A percentile compares a stretch with the other conserved stretches of the same genome.
phyloP scores from a whole-genome alignment of 225 moss, liverwort and hornwort genomes.

The Marchantia polymorpha region DNA sequence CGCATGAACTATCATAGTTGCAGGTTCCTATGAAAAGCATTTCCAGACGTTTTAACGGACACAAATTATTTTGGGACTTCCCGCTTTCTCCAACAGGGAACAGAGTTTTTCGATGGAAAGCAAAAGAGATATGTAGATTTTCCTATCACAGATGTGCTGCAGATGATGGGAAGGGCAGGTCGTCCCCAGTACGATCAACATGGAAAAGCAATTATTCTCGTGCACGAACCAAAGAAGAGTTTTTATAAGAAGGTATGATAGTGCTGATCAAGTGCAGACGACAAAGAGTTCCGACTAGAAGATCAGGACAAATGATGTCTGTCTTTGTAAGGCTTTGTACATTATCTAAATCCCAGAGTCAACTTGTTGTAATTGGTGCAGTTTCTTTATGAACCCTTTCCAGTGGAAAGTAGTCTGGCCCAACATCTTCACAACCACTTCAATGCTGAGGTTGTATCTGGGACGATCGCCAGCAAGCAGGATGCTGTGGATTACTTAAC shows the following conservation, averaged over 20 bases:
- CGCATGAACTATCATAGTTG: background rate
- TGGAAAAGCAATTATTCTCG: conserved; percentile 97
- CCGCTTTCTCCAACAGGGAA: conserved; percentile 54
- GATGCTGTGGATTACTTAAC: conserved; percentile 98
- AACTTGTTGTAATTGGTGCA: conserved; percentile 33
- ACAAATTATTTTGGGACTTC: background rate
- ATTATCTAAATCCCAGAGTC: background rate
- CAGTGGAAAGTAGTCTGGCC: conserved; percentile 94
- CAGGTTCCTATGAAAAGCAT: too few species aligned
- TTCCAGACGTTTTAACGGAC: too few species aligned
- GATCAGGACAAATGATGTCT: too few species aligned
- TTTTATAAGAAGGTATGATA: conserved; percentile 75
- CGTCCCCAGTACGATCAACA: conserved; percentile 96
- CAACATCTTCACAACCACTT: conserved; percentile 98
- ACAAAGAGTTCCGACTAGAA: background rate
- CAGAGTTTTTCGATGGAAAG: conserved; percentile 97
- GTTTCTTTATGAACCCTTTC: conserved; percentile 99
- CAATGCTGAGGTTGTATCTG: conserved; percentile 95
- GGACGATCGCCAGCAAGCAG: conserved; percentile 95
- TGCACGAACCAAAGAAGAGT: conserved; percentile 97
- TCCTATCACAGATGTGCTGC: conserved; percentile 96
- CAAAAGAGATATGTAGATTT: conserved; percentile 90
- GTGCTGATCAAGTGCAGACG: background rate
- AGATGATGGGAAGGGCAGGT: conserved; percentile 99
- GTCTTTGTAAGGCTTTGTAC: background rate